Percentiles rank a stretch among this genome's conserved stretches.
Conservation (phyloP, 2,329 filamentous ascomycete genomes). For the Ophiostoma tasmaniense region DNA sequence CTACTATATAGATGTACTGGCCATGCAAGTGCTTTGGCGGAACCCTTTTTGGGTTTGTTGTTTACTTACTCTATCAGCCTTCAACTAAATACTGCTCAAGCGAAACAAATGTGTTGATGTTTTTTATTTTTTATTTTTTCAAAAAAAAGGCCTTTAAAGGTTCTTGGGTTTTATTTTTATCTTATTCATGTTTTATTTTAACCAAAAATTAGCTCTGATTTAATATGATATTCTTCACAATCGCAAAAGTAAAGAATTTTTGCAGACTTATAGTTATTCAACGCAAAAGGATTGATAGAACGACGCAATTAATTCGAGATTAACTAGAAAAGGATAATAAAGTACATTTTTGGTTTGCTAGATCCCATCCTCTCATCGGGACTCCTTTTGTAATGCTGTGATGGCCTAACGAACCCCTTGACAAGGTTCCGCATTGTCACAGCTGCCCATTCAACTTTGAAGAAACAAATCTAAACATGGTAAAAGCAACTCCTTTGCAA, state of each 20-base stretch:
- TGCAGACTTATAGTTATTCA: no score
- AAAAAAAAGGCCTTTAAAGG: no score
- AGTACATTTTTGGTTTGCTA: slow-evolving; percentile 6
- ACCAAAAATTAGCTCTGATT: no score
- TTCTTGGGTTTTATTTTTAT: no score
- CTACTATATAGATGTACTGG: not conserved
- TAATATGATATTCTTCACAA: no score
- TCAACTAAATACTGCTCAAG: not conserved
- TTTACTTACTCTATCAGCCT: not conserved
- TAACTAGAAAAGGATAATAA: not conserved
- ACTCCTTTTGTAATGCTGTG: not conserved
- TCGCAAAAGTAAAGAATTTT: no score
- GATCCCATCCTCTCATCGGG: not conserved
- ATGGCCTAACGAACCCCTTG: not conserved
- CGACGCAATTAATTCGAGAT: not conserved
- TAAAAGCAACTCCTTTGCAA: not conserved
- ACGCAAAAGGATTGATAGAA: no score
- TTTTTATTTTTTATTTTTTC: no score
- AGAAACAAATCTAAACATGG: not conserved
- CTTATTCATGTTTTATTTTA: no score
- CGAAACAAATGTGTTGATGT: not conserved
- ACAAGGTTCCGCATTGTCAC: not conserved
- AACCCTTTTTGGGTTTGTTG: not conserved
- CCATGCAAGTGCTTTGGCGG: not conserved
- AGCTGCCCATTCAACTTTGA: not conserved